Percentiles rank a stretch among this genome's conserved stretches.
phyloP scores from a whole-genome alignment of 23 red algal genomes.

The Gracilaria gracilis region DNA sequence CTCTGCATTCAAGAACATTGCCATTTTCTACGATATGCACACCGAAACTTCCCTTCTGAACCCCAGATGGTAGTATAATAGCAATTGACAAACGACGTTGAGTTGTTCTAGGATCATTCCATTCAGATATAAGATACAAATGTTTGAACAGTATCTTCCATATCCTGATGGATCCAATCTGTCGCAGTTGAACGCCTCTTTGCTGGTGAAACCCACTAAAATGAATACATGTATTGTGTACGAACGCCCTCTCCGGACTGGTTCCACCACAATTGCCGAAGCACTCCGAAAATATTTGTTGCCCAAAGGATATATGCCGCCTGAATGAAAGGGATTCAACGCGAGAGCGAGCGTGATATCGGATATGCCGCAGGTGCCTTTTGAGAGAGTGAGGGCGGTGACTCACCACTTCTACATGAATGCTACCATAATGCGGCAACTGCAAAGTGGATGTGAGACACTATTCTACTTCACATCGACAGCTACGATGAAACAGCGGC shows the following conservation, averaged over 20 bases:
- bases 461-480: conserved; percentile 32
- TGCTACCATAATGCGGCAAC: background rate
- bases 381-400: background rate
- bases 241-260: conserved; percentile 42
- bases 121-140: too few species aligned
- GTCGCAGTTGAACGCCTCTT: too few species aligned
- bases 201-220: too few species aligned
- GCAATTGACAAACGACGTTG: too few species aligned
- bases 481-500: conserved; percentile 12
- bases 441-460: background rate
- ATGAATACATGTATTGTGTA: conserved; percentile 31
- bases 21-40: too few species aligned
- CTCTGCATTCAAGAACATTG: too few species aligned
- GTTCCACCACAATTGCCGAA: conserved; percentile 16
- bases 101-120: too few species aligned
- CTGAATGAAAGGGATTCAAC: background rate
- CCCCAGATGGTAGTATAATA: too few species aligned
- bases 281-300: conserved; percentile 6
- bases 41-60: too few species aligned
- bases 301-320: background rate
- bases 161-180: too few species aligned
- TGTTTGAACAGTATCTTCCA: too few species aligned
- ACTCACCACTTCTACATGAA: conserved; percentile 29
- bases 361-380: background rate
- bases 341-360: background rate